Percentiles rank a stretch among this genome's conserved stretches.
phyloP scores from a whole-genome alignment of 441 rosid species.

The Erodium texanum region DNA sequence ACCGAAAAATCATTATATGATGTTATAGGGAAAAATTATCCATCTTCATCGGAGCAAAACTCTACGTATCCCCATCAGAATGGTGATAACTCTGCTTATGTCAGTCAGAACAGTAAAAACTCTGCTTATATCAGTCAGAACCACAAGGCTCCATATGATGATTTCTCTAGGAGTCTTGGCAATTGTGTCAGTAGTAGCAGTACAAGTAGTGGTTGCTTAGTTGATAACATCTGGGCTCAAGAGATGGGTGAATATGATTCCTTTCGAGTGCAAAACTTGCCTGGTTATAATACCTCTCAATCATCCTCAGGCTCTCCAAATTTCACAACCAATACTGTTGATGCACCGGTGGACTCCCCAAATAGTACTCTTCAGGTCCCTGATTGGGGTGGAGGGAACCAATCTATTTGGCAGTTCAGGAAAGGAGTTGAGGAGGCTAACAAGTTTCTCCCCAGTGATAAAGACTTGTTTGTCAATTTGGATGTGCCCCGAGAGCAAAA shows the following conservation, averaged over 20 bases:
- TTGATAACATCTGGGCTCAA: constrained; percentile 20
- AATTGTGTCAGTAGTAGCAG: constrained; percentile 11
- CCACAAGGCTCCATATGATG: constrained; percentile 3
- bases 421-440: constrained; percentile 43
- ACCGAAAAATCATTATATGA: constrained; percentile 58
- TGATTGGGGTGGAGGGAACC: constrained; percentile 28
- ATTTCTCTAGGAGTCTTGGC: constrained; percentile 14
- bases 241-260: constrained; percentile 26
- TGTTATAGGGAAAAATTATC: constrained; percentile 53
- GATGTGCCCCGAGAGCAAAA: constrained; percentile 12
- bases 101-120: constrained; percentile 9
- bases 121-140: too few relatives aligned
- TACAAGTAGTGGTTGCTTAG: constrained; percentile 14
- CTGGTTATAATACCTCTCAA: constrained; percentile 26
- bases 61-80: constrained; percentile 17
- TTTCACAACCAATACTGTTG: constrained; percentile 28
- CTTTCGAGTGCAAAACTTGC: constrained; percentile 21
- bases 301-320: constrained; percentile 38
- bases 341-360: constrained; percentile 42
- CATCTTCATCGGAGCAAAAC: constrained; percentile 22
- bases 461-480: constrained; percentile 28
- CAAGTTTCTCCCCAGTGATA: constrained; percentile 33
- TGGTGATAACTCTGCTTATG: background rate
- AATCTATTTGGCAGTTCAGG: constrained; percentile 39
- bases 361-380: constrained; percentile 25